A percentile compares a stretch with the other conserved stretches of the same genome.
These are phyloP conservation scores for Cladophialophora psammophila DNA, from an alignment of 2,329 filamentous ascomycete genomes.

Conservation along the genomic window DNA sequence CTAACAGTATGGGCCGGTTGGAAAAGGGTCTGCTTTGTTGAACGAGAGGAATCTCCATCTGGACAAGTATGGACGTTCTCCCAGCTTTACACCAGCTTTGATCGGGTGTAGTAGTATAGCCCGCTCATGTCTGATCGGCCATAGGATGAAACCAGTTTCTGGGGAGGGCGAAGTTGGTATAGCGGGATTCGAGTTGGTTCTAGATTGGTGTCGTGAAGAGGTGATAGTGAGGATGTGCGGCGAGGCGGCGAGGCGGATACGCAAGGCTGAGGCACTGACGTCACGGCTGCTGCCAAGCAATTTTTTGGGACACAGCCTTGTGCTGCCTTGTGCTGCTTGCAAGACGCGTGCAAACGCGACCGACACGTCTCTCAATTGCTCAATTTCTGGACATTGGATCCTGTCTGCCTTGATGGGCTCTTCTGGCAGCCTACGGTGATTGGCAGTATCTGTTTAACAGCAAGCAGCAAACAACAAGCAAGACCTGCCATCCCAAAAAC, in stretches of 20 bases:
- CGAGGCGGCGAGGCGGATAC: neutral
- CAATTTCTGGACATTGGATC: neutral
- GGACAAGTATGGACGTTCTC: neutral
- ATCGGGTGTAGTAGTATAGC: neutral
- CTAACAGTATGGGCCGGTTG: slow-evolving; percentile 2
- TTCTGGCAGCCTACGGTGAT: neutral
- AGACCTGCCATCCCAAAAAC: neutral
- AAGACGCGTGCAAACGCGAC: slow-evolving; percentile 7
- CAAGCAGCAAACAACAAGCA: neutral
- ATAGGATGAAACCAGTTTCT: neutral
- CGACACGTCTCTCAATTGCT: neutral
- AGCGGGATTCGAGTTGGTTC: neutral
- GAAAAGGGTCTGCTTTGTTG: slow-evolving; percentile 8
- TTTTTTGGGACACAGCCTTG: neutral
- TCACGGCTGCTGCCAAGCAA: neutral
- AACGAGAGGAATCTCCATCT: slow-evolving; percentile 18
- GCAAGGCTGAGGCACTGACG: neutral
- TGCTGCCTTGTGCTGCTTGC: neutral
- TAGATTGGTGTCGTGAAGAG: neutral
- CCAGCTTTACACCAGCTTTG: neutral
- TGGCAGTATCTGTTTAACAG: neutral
- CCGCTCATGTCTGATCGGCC: slow-evolving; percentile 5
- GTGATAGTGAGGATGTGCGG: neutral
- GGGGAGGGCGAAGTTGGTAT: neutral
- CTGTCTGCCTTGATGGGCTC: neutral